Conservation (phyloP, 306 rosid species). For the Prunus campanulata region DNA sequence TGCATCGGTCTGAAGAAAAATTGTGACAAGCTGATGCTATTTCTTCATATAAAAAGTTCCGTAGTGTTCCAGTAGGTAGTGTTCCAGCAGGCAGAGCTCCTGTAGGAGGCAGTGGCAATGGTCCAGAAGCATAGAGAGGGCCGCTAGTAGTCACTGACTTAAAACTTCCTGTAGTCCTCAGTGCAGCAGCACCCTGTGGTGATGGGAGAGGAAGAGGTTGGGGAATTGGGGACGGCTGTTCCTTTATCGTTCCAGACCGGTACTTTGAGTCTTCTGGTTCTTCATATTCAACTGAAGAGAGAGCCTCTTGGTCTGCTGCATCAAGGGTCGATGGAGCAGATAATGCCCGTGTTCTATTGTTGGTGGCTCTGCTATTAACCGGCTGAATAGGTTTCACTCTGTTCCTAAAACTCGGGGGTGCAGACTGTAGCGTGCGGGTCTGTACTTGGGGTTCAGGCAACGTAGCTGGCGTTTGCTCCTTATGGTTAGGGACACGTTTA, state of each 20-base stretch:
- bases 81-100: conserved; percentile 34
- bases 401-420: conserved; percentile 95
- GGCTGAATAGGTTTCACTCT: conserved; percentile 83
- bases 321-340: conserved; percentile 97
- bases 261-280: conserved; percentile 71
- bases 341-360: conserved; percentile 60
- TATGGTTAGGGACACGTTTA: conserved; percentile 46
- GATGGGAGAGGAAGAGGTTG: conserved; percentile 99
- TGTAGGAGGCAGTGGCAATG: conserved; percentile 87
- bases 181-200: conserved; percentile 46
- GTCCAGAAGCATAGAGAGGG: conserved; percentile 71
- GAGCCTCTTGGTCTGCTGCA: conserved; percentile 81
- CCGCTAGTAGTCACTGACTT: conserved; percentile 67
- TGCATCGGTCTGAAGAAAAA: conserved; percentile 78
- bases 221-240: conserved; percentile 60
- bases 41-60: conserved; percentile 70
- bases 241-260: conserved; percentile 56
- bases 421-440: conserved; percentile 79
- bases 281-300: conserved; percentile 58
- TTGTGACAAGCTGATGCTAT: conserved; percentile 76
- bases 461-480: conserved; percentile 56
- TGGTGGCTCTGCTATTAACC: conserved; percentile 34
- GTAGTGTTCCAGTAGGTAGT: conserved; percentile 54
- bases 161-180: conserved; percentile 73
- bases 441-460: conserved; percentile 75